A percentile compares a stretch with the other conserved stretches of the same genome.
Evolutionary conservation across 805 yeast species (phyloP).

Genomic region (Schwanniomyces vanrijiae): DNA sequence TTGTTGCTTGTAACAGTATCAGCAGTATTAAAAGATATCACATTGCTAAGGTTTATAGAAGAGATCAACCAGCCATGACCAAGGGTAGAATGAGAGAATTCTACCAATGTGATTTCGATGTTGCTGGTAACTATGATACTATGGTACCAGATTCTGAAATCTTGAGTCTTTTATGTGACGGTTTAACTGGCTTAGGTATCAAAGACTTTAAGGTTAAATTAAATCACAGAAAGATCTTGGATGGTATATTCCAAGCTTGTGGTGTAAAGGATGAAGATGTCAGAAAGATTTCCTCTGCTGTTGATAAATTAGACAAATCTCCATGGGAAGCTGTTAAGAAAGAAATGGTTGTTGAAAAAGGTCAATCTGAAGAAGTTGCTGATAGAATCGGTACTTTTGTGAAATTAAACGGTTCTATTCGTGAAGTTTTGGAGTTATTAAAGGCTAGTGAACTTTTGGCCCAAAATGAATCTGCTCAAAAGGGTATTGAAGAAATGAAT

Average conservation of each 20-base stretch:
- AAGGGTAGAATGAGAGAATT: constrained; percentile 99
- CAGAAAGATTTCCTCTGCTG: constrained; percentile 90
- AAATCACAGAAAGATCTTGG: constrained; percentile 93
- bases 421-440: constrained; percentile 58
- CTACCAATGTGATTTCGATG: constrained; percentile 97
- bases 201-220: constrained; percentile 86
- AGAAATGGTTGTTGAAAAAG: constrained; percentile 91
- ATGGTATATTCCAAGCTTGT: constrained; percentile 92
- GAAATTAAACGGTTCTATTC: constrained; percentile 74
- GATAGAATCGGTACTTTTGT: constrained; percentile 92
- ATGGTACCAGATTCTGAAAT: constrained; percentile 98
- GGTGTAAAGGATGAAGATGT: constrained; percentile 95
- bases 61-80: constrained; percentile 99
- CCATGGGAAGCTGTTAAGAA: constrained; percentile 95
- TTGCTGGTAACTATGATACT: constrained; percentile 88
- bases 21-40: constrained; percentile 91
- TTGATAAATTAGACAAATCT: constrained; percentile 90
- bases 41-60: constrained; percentile 96
- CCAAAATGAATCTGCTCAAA: constrained; percentile 68
- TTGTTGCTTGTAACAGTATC: constrained; percentile 92
- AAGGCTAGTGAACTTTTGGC: constrained; percentile 56
- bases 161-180: constrained; percentile 79
- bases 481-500: constrained; percentile 81
- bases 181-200: constrained; percentile 80
- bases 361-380: constrained; percentile 88